Evolutionary conservation across 1,284 basidiomycete genomes (phyloP).

Genomic region (Tilletia caries): DNA sequence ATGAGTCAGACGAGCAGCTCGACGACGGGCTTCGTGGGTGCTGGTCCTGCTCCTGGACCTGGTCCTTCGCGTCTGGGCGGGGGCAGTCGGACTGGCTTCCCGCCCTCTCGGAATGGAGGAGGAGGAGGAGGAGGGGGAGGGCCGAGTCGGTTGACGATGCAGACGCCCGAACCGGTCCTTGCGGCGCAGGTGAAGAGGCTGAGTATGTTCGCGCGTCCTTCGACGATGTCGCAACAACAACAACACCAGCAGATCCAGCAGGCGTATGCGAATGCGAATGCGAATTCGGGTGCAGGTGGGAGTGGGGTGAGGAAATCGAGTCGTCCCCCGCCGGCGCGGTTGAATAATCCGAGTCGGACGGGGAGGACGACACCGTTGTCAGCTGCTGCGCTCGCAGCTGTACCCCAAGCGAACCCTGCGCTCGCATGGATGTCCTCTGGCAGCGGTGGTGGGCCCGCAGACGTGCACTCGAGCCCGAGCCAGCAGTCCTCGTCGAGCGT

Average conservation of each 20-base stretch:
- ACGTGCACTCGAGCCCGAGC: constrained; percentile 11
- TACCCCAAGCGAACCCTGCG: constrained; percentile 33
- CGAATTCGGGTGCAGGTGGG: background rate
- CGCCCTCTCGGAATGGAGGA: background rate
- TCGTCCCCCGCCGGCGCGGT: constrained; percentile 34
- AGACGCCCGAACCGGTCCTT: constrained; percentile 46
- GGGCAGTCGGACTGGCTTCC: no score
- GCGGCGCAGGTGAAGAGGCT: constrained; percentile 39
- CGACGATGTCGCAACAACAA: constrained; percentile 20
- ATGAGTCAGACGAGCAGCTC: constrained; percentile 26
- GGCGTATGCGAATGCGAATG: background rate
- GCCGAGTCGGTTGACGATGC: constrained; percentile 37
- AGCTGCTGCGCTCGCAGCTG: constrained; percentile 40
- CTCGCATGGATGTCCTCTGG: background rate
- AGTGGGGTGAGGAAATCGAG: constrained; percentile 29
- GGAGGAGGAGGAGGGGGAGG: constrained; percentile 16
- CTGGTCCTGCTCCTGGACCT: no score
- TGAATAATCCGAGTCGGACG: constrained; percentile 20
- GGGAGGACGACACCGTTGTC: constrained; percentile 42
- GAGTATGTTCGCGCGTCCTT: constrained; percentile 37
- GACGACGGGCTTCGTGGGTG: background rate
- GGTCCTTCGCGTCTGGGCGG: no score
- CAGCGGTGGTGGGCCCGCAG: constrained; percentile 7
- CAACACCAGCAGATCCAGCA: background rate
- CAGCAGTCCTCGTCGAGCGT: constrained; percentile 29